Evolutionary conservation across 192 early-diverging fungal species (phyloP), one percentile per base, ranked within the genome.

Genomic region (Chytriomyces confervae): DNA sequence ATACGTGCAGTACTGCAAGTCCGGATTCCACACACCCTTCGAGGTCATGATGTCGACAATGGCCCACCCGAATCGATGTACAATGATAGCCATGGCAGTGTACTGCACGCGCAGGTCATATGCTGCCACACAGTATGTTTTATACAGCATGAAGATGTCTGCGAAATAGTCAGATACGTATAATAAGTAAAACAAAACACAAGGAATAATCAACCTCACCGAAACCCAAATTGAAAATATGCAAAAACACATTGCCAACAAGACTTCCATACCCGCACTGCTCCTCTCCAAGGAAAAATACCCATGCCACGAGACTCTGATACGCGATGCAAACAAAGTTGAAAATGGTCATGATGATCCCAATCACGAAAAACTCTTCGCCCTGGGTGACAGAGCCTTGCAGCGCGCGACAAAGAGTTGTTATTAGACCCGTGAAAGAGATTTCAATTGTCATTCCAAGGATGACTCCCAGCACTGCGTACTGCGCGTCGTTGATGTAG

Each of bases 141-240:
- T 68, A 46, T 68, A 68, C 8, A 68, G 66, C 66, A 68, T 68
- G 44, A 68, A 68, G 23, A 48, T 8, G 44, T 68, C 66, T 68
- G 3, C 49, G 27, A 5, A 27, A 27, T 65, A 11, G 11, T 5
- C 18, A 23, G 63, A 65, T 36, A 36, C 13, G 63, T 16, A n/a
- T 24, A 24, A 24, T 64, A 27, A 65, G 1, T 5, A 65, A 3
- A 29, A 65, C 20, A 11, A 13, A 18, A 65, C 3, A 9, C 63
- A 13, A 29, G 11, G 63, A 2, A 29, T 27, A 13, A 5, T 6
- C 36, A 29, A 44, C 36, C 47, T 68, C 11, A 68, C 66, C 66
- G 47, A 68, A 68, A 43, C 13, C 23, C 13, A 68, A 46, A 48
- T 68, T 68, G 44, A 68, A 68, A 13, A 68, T 16, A 11, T 68